Percentiles rank a stretch among this genome's conserved stretches.
Conservation (phyloP, 2,329 filamentous ascomycete genomes). For the Zarea fungicola region DNA sequence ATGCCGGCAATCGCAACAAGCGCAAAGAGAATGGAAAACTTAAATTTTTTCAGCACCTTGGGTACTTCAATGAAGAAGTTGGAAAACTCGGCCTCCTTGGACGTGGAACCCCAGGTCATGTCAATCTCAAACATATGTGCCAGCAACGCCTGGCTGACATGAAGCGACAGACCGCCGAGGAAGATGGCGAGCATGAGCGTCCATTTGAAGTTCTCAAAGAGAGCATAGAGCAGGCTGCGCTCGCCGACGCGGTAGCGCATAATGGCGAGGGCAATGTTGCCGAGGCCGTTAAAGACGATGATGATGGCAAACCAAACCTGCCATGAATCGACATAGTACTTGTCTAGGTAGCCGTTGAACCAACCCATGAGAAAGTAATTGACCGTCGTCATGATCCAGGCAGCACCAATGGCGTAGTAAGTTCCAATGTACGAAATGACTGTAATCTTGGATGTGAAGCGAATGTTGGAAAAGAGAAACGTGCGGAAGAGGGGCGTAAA, state of each 20-base stretch:
- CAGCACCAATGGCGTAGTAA: constrained; percentile 65
- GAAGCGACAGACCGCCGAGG: constrained; percentile 39
- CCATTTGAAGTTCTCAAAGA: constrained; percentile 52
- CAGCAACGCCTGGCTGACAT: constrained; percentile 36
- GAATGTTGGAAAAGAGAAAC: constrained; percentile 57
- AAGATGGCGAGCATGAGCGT: constrained; percentile 47
- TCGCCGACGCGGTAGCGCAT: constrained; percentile 58
- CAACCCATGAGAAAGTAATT: constrained; percentile 71
- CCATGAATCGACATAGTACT: constrained; percentile 64
- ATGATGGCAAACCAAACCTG: constrained; percentile 58
- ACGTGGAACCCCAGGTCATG: constrained; percentile 50
- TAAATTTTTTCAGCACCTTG: constrained; percentile 74
- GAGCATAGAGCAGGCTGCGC: constrained; percentile 38
- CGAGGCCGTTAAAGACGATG: constrained; percentile 59
- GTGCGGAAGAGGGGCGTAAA: constrained; percentile 60
- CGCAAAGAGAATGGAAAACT: constrained; percentile 62
- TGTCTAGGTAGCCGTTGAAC: constrained; percentile 61
- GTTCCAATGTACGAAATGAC: constrained; percentile 68
- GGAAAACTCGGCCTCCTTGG: constrained; percentile 52
- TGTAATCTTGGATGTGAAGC: constrained; percentile 62
- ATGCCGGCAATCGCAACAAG: constrained; percentile 55
- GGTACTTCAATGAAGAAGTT: constrained; percentile 57
- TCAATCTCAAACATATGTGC: constrained; percentile 39
- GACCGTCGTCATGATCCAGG: constrained; percentile 59
- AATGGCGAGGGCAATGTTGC: constrained; percentile 56